These are phyloP conservation scores for Rauvolfia tetraphylla DNA, from an alignment of 257 asterid species.

Conservation along the genomic window DNA sequence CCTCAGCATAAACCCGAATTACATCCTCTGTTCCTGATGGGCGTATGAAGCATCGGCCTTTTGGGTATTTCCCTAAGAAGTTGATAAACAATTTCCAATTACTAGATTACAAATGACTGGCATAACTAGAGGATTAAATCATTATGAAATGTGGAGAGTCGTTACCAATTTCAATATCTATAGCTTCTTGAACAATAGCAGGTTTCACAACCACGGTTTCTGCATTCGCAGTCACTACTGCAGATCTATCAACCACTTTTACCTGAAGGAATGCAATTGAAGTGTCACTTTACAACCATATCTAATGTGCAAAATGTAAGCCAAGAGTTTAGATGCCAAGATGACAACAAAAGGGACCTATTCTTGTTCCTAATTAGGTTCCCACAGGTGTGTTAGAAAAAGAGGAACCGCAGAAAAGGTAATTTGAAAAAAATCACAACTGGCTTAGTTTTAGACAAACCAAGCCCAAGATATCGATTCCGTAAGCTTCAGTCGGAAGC, in stretches of 20 bases:
- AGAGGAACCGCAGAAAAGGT: too few relatives aligned
- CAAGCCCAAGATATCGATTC: not conserved
- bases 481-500: not conserved
- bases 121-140: not conserved
- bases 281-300: constrained; percentile 4
- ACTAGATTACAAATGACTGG: not conserved
- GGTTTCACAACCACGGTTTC: constrained; percentile 77
- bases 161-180: constrained; percentile 67
- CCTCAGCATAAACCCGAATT: constrained; percentile 90
- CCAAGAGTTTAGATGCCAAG: not conserved
- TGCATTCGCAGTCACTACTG: constrained; percentile 68
- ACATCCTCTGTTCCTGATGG: constrained; percentile 98
- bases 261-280: constrained; percentile 45
- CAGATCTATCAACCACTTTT: constrained; percentile 68
- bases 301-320: not conserved
- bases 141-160: not conserved
- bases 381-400: too few relatives aligned
- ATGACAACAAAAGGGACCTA: not conserved
- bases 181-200: constrained; percentile 69
- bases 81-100: too few relatives aligned
- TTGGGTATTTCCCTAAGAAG: constrained; percentile 55
- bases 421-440: not conserved
- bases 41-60: constrained; percentile 81
- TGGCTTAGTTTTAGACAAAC: not conserved
- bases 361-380: not conserved